Percentiles rank a stretch among this genome's conserved stretches.
Evolutionary conservation across 257 asterid species (phyloP).

Genomic region (Cinchona pubescens): DNA sequence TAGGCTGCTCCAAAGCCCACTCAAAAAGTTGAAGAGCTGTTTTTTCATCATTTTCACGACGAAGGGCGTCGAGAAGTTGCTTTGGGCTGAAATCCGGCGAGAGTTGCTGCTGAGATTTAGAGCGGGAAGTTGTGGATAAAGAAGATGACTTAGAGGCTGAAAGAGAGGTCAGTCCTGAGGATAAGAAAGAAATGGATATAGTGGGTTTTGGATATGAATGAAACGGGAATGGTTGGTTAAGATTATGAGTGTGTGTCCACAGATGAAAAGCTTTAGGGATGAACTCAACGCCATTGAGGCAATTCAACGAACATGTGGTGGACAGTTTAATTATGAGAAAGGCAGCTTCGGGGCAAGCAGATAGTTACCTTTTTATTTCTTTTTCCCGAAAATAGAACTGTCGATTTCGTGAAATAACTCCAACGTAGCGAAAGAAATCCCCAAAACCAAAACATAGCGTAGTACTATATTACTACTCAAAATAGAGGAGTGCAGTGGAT

Average conservation of each 20-base stretch:
- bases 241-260: conserved; percentile 35
- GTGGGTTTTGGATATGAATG: conserved; percentile 30
- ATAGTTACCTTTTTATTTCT: too few species aligned
- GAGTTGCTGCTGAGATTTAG: conserved; percentile 25
- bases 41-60: conserved; percentile 52
- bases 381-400: background rate
- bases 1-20: conserved; percentile 78
- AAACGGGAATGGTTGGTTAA: conserved; percentile 17
- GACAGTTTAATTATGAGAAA: background rate
- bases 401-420: background rate
- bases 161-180: conserved; percentile 25
- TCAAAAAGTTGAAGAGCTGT: conserved; percentile 59
- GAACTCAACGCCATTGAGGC: conserved; percentile 68
- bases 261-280: conserved; percentile 54
- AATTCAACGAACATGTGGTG: conserved; percentile 47
- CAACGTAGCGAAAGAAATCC: too few species aligned
- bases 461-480: too few species aligned
- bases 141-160: conserved; percentile 30
- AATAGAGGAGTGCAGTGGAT: too few species aligned
- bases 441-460: too few species aligned
- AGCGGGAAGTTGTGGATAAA: conserved; percentile 32
- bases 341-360: background rate
- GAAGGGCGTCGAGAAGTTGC: conserved; percentile 64
- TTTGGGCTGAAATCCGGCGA: conserved; percentile 56
- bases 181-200: conserved; percentile 18